Evolutionary conservation across 78 protist genomes (phyloP), one percentile per base, ranked within the genome.

Genomic region (Dictyostelium firmibasis): DNA sequence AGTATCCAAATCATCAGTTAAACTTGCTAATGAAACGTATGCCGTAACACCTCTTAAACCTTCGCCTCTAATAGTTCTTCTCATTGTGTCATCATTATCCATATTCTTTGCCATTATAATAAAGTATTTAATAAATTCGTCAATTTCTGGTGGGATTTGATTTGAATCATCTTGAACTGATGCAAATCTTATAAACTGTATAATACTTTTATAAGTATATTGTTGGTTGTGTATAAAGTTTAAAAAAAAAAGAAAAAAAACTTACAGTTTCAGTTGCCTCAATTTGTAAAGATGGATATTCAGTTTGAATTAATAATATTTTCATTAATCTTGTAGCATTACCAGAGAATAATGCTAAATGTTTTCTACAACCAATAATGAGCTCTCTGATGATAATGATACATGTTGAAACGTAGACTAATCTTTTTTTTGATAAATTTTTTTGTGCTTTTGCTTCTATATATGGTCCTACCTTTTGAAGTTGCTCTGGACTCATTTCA

Each of bases 261-360:
- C 72, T 8, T 86, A 86, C 92, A 36, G 94, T 89, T 70, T 89
- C 87, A 7, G 94, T 89, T n/a, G 94, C 94, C 47, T 89, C 94
- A 81, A 89, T 89, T 69, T 81, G 86, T 23, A 89, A 33, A 23
- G 69, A 70, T 31, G 86, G 82, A 35, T 31, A 14, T 36, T 27
- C 38, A 4, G 47, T 76, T 81, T 81, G 70, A 43, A 64, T 33
- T 27, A 89, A 81, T n/a, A 89, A 38, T 31, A 88, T 25, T 33
- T 81, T 67, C 86, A 89, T 89, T 33, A 89, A 81, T 14, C 62
- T 62, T 3, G 84, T 81, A 1, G 87, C 94, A 81, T 78, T 67
- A 4, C 25, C 13, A 27, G 87, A 69, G 50, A 88, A 88, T 3
- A 88, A 41, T 33, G 83, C 31, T 18, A 89, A 50, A 81, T 81